Base-by-base conservation (phyloP, 106 monocot genomes). In the Platanthera zijinensis region DNA sequence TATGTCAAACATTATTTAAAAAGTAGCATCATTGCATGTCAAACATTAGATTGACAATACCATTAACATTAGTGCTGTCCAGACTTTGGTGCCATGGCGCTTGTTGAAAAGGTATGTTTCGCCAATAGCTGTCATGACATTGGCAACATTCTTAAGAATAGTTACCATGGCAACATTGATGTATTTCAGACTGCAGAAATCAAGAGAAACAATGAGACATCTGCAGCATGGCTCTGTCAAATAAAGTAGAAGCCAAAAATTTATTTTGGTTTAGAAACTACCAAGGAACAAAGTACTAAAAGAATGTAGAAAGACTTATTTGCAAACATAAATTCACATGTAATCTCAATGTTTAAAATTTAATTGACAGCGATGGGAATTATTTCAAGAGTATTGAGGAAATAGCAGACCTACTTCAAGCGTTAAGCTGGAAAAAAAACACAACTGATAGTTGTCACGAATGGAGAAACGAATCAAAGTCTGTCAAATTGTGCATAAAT, bases 111-210 rank as follows among this genome's bases (percentile, higher is more conserved):
- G 76, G 52, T 97, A 97, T 18, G 74, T 94, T 81, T 97, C 96
- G 2, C 96, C 96, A 53, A 91, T 52, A 81, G 96, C 96, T 63
- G 96, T 97, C 46, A 97, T 87, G 46, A 97, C 89, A 82, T 97
- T 97, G 28, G 96, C 91, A 22, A 97, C 78, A 74, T 97, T 97
- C 87, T 97, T 97, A 77, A 97, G 73, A 70, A 97, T 75, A 17
- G 96, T 97, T 74, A 94, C 91, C 96, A 97, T 97, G 51, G 96
- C 96, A 76, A 97, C 93, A 82, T 97, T 97, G 57, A 97, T 97
- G 71, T 91, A 86, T 75, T 88, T 93, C 77, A 97, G 81, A 78
- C 96, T 97, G 90, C 78, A 87, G 73, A 75, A 61, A 54, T 63
- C 7, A 83, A 76, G 18, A 28, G 48, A 47, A 39, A 6, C 39